Base-by-base conservation (phyloP, 371 early-diverging fungal genomes). In the Apophysomyces elegans region DNA sequence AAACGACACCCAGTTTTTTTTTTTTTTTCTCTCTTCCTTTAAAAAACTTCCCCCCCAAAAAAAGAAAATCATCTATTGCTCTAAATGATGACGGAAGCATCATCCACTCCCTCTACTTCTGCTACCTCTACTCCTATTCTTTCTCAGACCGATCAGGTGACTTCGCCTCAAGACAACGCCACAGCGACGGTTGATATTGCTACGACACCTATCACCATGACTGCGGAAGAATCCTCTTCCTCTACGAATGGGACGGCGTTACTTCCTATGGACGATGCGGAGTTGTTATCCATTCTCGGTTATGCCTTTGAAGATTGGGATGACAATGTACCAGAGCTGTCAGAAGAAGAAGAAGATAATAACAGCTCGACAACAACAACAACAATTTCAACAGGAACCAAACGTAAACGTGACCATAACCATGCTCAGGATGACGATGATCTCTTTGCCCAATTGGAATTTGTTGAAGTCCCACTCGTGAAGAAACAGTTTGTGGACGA, bases 401-500 rank as follows among this genome's bases (percentile, higher is more conserved):
- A 72, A 21, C 54, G 61, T 16, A 68, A 65, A 41, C 65, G 68
- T 5, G 61, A 67, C 41, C 61, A 61, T 12, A 68, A 65, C 35
- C 65, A 66, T 5, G 61, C 64, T 46, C 61, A 61, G 9, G 50
- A 70, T 32, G 72, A 72, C 11, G 56, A 65, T 16, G 65, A 76
- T 64, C 37, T 70, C 1, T 70, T 76, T 59, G 70, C 64, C 37
- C 61, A 72, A 14, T 59, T 73, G 37, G 76, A 76, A 37, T 70
- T 76, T 58, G 62, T 76, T 50, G 73, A 76, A 62, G 76, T 73
- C 2, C 56, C 73, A 7, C 7, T 62, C 14, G 43, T 47, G 46
- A 64, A 56, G 41, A 69, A 67, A 45, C 64, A 60, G 36, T 66
- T 71, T 2, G 63, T 70, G 14, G 66, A 72, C 13, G 66, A 63